Percentiles rank a stretch among this genome's conserved stretches.
phyloP scores from a whole-genome alignment of 768 basidiomycete genomes.

The Russula dissimulans region DNA sequence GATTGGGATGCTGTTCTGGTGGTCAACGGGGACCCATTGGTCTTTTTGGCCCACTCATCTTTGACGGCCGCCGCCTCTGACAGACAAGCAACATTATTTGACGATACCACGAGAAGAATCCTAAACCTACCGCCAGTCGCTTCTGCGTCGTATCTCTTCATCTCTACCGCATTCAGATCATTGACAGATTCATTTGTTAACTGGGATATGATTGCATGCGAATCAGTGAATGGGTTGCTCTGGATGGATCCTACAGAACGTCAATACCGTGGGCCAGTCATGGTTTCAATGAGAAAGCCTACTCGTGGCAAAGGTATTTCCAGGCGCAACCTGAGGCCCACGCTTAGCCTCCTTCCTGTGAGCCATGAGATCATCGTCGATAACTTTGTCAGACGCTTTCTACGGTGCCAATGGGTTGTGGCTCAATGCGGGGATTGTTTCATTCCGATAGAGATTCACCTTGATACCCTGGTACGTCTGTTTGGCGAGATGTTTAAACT shows the following conservation, averaged over 20 bases:
- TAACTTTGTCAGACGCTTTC: background rate
- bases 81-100: background rate
- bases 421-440: background rate
- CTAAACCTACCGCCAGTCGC: background rate
- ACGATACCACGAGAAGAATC: background rate
- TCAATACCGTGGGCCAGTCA: background rate
- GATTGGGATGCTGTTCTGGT: background rate
- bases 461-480: background rate
- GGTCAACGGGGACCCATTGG: background rate
- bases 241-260: background rate
- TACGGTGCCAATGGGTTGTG: background rate
- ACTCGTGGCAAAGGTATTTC: background rate
- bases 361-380: background rate
- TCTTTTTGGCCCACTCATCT: background rate
- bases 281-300: too few species aligned
- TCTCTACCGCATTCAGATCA: background rate
- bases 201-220: background rate
- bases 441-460: background rate
- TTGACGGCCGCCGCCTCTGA: background rate
- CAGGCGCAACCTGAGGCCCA: too few species aligned
- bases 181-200: background rate
- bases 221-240: background rate
- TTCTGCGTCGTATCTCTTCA: background rate
- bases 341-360: background rate
- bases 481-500: background rate